phyloP scores from a whole-genome alignment of 1,284 basidiomycete genomes.

The Naganishia albida region DNA sequence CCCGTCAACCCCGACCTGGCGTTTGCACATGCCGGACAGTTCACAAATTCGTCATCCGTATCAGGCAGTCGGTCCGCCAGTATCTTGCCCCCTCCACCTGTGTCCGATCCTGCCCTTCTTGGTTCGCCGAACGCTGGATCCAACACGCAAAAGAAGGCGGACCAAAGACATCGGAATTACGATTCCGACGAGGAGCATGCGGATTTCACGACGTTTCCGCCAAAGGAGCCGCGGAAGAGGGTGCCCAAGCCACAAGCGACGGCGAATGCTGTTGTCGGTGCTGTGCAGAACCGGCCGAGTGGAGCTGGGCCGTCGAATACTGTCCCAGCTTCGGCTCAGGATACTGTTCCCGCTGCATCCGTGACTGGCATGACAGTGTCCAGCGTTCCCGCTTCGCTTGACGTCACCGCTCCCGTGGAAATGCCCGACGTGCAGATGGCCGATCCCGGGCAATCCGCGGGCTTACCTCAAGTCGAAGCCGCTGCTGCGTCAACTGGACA shows the following conservation, averaged over 20 bases:
- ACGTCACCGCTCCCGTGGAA: too few species aligned
- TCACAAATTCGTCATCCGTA: not conserved
- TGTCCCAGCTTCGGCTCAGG: too few species aligned
- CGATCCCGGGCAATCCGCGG: not conserved
- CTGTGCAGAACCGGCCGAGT: too few species aligned
- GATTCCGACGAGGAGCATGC: slow-evolving; percentile 15
- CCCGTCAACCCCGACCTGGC: not conserved
- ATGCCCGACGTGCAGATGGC: not conserved
- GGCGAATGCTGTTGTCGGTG: not conserved
- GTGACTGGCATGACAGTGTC: too few species aligned
- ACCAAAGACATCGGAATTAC: slow-evolving; percentile 21
- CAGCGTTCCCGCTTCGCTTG: too few species aligned
- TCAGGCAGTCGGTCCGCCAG: slow-evolving; percentile 9
- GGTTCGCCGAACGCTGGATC: not conserved
- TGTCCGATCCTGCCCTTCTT: not conserved
- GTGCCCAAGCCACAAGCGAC: not conserved
- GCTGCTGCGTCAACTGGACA: not conserved
- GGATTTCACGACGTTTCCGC: not conserved
- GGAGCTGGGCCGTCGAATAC: too few species aligned
- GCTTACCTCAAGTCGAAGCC: too few species aligned
- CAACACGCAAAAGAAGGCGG: not conserved
- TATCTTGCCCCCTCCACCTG: slow-evolving; percentile 14
- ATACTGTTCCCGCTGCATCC: too few species aligned
- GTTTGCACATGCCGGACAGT: not conserved
- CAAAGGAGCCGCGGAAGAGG: not conserved